Percentiles rank a stretch among this genome's conserved stretches.
Evolutionary conservation across 495 filamentous ascomycete species (phyloP).

Genomic region (Pseudomonodictys pantanalensis): DNA sequence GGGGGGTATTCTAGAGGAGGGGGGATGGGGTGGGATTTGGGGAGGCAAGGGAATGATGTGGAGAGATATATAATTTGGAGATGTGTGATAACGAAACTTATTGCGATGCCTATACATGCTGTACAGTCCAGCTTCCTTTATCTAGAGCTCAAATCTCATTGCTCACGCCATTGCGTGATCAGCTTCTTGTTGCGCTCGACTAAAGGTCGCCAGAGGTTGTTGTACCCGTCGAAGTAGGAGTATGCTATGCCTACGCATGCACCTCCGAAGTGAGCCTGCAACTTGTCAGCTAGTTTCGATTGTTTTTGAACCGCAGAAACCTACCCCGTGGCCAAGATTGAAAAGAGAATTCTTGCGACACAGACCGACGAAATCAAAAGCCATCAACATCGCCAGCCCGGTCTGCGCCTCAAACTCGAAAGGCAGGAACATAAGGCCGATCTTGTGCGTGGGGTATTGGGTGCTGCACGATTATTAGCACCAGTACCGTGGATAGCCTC

Average conservation of each 20-base stretch:
- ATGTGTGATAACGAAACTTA: no score
- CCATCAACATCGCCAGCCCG: constrained; percentile 9
- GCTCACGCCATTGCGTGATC: no score
- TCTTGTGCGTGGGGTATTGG: constrained; percentile 6
- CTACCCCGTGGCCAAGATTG: constrained; percentile 21
- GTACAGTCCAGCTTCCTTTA: no score
- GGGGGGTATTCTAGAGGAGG: no score
- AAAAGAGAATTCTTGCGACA: neutral
- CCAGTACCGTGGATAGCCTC: no score
- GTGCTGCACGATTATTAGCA: no score
- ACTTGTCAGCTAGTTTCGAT: neutral
- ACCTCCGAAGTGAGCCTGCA: constrained; percentile 21
- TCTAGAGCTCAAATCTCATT: no score
- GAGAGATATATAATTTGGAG: no score
- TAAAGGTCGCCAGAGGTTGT: constrained; percentile 17
- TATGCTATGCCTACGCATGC: constrained; percentile 13
- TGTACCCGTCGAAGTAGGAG: constrained; percentile 20
- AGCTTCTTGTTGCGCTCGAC: constrained; percentile 1
- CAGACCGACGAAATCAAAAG: constrained; percentile 19
- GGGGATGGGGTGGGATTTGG: no score
- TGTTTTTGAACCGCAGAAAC: neutral
- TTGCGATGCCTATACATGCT: no score
- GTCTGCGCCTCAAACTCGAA: constrained; percentile 1
- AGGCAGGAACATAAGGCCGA: constrained; percentile 22
- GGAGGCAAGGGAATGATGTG: no score